Evolutionary conservation across 2,329 filamentous ascomycete species (phyloP), one percentile per base, ranked within the genome.

Genomic region (Stagonosporopsis vannaccii): DNA sequence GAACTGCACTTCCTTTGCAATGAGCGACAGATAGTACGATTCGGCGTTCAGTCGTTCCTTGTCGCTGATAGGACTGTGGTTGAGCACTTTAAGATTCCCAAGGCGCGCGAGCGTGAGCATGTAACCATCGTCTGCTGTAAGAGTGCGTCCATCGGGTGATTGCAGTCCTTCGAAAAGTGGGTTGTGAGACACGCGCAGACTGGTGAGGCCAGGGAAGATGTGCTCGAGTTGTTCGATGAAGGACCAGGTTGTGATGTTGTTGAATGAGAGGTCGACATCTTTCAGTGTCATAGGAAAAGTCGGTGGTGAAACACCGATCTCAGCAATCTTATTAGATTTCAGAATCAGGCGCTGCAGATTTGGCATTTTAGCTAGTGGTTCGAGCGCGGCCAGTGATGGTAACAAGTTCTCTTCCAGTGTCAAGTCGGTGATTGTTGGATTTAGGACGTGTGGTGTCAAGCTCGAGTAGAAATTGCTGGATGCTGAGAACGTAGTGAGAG

Each of bases 11-110:
- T 95, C 90, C 60, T 87, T 87, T 11, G 85, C 90, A 55, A 97
- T 95, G 50, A 90, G 85, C 0, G 89, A 91, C 11, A 98, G 85
- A 74, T 99, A 99, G 74, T 96, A 99, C 69, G 94, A 88, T 67
- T 98, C 95, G 4, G 92, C 92, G 69, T 98, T 95, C 50, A 86
- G 82, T 17, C 94, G 87, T 73, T 98, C 93, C 37, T 88, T 85
- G 1, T 81, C 66, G 0, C 87, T 87, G 64, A 98, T 87, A 1
- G 74, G 75, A 57, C 76, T 87, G 72, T 90, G 92, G 72, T 95
- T 95, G 26, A 97, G 82, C 0, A 80, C 82, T 49, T 83, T 83
- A 9, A 98, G 83, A 1, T 79, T 78, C 1, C 84, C 83, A 1
- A 97, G 80, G 2, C 92, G 90, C 25, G 89, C 91, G 23, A 96